Percentiles rank a stretch among this genome's conserved stretches.
Conservation (phyloP, 495 filamentous ascomycete species). For the Chaetomium cochliodes region DNA sequence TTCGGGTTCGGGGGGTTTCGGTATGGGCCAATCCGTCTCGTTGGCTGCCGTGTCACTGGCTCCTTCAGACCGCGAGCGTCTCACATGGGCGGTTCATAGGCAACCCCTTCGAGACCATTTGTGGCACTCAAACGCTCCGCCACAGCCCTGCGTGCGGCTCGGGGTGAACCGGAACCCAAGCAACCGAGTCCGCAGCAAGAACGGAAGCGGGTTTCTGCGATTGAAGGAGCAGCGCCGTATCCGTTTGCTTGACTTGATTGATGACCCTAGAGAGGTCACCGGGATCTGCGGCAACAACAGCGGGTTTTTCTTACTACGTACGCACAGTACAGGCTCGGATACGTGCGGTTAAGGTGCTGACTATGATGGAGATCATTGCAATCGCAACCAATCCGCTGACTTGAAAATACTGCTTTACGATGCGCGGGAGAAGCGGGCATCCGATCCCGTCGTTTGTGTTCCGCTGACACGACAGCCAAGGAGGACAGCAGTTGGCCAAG, state of each 20-base stretch:
- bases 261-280: no score
- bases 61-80: background rate
- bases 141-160: background rate
- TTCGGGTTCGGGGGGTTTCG: background rate
- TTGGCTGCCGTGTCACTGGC: background rate
- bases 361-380: background rate
- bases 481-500: no score
- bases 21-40: background rate
- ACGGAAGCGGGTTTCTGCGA: no score
- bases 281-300: no score
- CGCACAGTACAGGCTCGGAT: background rate
- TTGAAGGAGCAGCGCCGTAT: no score
- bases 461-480: no score
- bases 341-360: background rate
- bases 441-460: no score
- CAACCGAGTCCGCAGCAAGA: no score
- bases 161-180: no score
- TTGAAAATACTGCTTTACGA: background rate
- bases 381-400: background rate
- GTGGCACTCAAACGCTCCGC: constrained; percentile 1
- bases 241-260: no score
- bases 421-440: no score
- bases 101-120: background rate
- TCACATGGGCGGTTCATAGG: constrained; percentile 2
- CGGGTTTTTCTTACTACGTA: no score